Conservation (phyloP, 495 filamentous ascomycete genomes). For the Penicillium paxilli region DNA sequence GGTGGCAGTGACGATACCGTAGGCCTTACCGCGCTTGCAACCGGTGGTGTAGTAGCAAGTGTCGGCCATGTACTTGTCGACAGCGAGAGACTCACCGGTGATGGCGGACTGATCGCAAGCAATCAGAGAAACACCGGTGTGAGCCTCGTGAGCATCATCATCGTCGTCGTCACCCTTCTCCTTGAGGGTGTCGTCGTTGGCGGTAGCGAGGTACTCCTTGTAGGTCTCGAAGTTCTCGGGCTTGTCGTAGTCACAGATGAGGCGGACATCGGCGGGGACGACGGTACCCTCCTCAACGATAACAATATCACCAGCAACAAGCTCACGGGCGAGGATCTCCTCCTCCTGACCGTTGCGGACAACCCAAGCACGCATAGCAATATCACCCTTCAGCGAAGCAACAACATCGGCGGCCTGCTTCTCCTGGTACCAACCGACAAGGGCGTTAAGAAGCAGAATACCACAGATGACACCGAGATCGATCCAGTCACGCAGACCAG, state of each 20-base stretch:
- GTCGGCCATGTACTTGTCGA: slow-evolving; percentile 77
- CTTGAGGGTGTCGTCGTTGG: slow-evolving; percentile 59
- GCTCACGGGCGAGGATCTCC: slow-evolving; percentile 74
- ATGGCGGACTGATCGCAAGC: slow-evolving; percentile 75
- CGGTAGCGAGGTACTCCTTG: slow-evolving; percentile 62
- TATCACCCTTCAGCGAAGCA: slow-evolving; percentile 77
- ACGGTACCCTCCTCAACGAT: slow-evolving; percentile 76
- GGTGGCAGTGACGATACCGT: slow-evolving; percentile 62
- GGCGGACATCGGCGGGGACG: slow-evolving; percentile 70
- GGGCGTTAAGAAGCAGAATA: slow-evolving; percentile 77
- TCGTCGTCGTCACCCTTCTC: slow-evolving; percentile 61
- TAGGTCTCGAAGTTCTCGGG: slow-evolving; percentile 72
- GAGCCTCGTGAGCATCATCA: slow-evolving; percentile 57
- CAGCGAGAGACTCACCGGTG: slow-evolving; percentile 75
- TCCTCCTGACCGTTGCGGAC: slow-evolving; percentile 70
- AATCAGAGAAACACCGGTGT: slow-evolving; percentile 63
- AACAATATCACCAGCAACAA: slow-evolving; percentile 81
- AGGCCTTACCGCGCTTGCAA: slow-evolving; percentile 77
- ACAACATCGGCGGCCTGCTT: slow-evolving; percentile 86
- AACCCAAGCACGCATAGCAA: slow-evolving; percentile 75
- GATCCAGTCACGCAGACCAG: slow-evolving; percentile 80
- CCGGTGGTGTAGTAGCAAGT: slow-evolving; percentile 73
- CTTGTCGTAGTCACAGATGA: slow-evolving; percentile 74
- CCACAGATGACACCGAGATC: slow-evolving; percentile 85
- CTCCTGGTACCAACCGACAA: slow-evolving; percentile 85